Conservation (phyloP, 2,329 filamentous ascomycete genomes). For the Calonectria montana region DNA sequence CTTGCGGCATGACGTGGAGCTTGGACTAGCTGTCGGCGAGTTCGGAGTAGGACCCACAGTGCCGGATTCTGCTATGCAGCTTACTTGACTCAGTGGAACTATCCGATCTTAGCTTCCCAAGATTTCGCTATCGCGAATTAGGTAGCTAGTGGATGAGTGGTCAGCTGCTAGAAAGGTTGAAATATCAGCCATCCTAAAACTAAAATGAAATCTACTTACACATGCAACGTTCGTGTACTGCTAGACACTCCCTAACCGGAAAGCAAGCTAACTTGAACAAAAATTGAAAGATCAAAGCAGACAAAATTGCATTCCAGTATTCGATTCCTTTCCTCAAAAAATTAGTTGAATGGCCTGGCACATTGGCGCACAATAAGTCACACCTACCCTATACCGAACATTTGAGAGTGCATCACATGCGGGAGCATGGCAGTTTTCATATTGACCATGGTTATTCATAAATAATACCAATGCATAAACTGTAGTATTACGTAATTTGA, state of each 20-base stretch:
- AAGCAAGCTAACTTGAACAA: background rate
- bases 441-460: no score
- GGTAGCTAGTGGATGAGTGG: slow-evolving; percentile 11
- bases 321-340: background rate
- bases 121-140: slow-evolving; percentile 21
- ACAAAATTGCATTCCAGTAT: background rate
- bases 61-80: slow-evolving; percentile 23
- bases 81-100: slow-evolving; percentile 15
- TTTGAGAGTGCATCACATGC: background rate
- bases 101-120: background rate
- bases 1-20: slow-evolving; percentile 37
- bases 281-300: background rate
- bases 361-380: background rate
- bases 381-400: background rate
- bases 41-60: slow-evolving; percentile 31
- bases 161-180: slow-evolving; percentile 29
- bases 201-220: background rate
- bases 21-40: slow-evolving; percentile 13
- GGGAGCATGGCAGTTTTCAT: no score
- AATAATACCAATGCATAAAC: background rate
- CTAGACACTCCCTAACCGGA: no score
- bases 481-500: background rate
- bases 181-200: background rate
- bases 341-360: background rate
- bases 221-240: background rate